phyloP scores from a whole-genome alignment of 257 asterid genomes.

The Solanum bukasovii region DNA sequence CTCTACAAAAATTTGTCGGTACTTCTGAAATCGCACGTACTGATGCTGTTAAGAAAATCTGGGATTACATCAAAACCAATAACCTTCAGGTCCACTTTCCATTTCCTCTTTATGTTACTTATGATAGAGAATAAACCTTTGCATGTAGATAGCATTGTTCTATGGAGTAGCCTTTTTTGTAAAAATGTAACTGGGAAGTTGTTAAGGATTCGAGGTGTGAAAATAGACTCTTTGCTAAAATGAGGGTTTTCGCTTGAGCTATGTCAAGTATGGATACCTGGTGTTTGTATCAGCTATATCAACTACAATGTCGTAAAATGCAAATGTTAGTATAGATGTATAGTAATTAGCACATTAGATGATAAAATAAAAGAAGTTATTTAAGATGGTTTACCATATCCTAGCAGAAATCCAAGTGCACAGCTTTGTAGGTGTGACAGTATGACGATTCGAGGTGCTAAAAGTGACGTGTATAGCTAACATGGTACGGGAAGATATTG shows the following conservation, averaged over 20 bases:
- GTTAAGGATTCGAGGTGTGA: not conserved
- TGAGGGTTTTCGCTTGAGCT: not conserved
- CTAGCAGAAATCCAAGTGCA: not conserved
- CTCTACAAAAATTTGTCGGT: conserved; percentile 19
- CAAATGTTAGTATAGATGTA: not conserved
- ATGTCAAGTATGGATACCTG: not conserved
- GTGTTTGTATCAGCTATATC: not conserved
- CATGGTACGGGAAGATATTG: not conserved
- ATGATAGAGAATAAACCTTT: not conserved
- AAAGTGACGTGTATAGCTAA: not conserved
- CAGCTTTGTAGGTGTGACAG: not conserved
- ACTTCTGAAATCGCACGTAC: conserved; percentile 14
- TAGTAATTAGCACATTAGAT: not conserved
- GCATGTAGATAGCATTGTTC: not conserved
- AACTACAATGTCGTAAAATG: not conserved
- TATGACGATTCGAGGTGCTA: not conserved
- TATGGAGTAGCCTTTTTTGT: not conserved
- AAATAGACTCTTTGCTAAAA: not conserved
- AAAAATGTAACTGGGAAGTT: not conserved
- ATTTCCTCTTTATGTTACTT: not conserved
- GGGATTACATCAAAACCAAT: conserved; percentile 26
- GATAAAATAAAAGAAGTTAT: not conserved
- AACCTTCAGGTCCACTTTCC: conserved; percentile 25
- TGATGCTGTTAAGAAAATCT: conserved; percentile 21
- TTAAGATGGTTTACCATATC: not conserved